Base-by-base conservation (phyloP, 208 protist genomes). In the Strigomonas oncopelti region DNA sequence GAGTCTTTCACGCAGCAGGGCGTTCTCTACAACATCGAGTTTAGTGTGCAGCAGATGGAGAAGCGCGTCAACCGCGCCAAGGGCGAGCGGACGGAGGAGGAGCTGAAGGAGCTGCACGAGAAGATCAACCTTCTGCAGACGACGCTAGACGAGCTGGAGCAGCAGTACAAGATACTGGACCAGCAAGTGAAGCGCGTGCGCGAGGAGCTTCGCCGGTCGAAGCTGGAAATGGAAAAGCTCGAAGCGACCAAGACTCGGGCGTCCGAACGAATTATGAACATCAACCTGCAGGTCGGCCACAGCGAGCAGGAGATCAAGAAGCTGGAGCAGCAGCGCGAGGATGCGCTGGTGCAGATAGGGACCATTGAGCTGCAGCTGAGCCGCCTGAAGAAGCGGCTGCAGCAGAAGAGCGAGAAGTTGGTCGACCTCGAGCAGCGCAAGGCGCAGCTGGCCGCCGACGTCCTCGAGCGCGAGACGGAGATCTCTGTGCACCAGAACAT, bases 21-120 rank as follows among this genome's bases (percentile, higher is more conserved):
- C 52, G 67, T 97, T 8, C 81, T 98, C 45, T 98, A 98, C 85
- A 93, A 87, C 72, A 88, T 96, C 28, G 94, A 98, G 81, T 98
- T 97, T 67, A 91, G 83, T 57, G 83, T 97, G 31, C 95, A 98
- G 87, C 92, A 97, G 81, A 95, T 98, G 87, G 90, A 97, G 75
- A 89, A 94, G 66, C 97, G 96, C 73, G 93, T 97, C 20, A 86
- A 83, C 55, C 83, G 90, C 24, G 89, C 88, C 53, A 85, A 89
- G 52, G 92, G 94, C 18, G 89, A 97, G 81, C 84, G 92, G 38
- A 94, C 88, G 1, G 92, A 96, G 66, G 92, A 97, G 32, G 95
- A 98, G 79, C 88, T 90, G 46, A 65, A 77, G 22, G 83, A 83
- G 59, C 73, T 98, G 57, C 86, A 93, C 29, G 78, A 84, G 34